These are phyloP conservation scores for Coniella vitis DNA, from an alignment of 2,329 filamentous ascomycete species.

Conservation along the genomic window DNA sequence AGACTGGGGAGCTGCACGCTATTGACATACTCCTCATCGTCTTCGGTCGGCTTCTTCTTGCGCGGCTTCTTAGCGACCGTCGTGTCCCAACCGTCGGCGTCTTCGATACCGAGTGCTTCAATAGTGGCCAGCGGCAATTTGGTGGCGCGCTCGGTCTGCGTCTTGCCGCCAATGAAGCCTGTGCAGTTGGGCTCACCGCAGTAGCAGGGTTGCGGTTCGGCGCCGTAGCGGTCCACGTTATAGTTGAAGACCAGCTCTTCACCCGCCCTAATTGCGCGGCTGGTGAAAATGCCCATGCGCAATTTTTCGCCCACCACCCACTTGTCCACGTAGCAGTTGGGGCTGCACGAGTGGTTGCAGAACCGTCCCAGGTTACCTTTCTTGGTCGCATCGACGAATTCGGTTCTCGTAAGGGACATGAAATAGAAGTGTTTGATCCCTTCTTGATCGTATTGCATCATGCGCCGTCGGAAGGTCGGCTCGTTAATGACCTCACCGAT, in stretches of 20 bases:
- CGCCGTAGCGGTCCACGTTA: constrained; percentile 96
- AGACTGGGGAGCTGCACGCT: constrained; percentile 74
- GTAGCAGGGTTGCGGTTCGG: constrained; percentile 94
- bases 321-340: constrained; percentile 98
- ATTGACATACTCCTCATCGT: constrained; percentile 93
- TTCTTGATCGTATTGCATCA: constrained; percentile 89
- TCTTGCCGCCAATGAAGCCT: constrained; percentile 95
- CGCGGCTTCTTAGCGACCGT: constrained; percentile 81
- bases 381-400: constrained; percentile 96
- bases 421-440: constrained; percentile 99
- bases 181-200: constrained; percentile 92
- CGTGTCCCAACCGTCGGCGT: constrained; percentile 88
- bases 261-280: constrained; percentile 74
- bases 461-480: constrained; percentile 77
- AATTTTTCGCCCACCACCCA: constrained; percentile 97
- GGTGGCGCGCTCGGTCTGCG: constrained; percentile 90
- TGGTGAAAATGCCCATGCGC: constrained; percentile 97
- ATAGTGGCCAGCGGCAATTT: constrained; percentile 86
- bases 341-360: constrained; percentile 98
- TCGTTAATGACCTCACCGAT: constrained; percentile 98
- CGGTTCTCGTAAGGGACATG: constrained; percentile 94
- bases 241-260: constrained; percentile 99
- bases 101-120: constrained; percentile 92
- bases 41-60: constrained; percentile 86
- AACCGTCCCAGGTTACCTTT: constrained; percentile 94